Evolutionary conservation across 2,329 filamentous ascomycete genomes (phyloP).

Genomic region (Acrocalymma vagum): DNA sequence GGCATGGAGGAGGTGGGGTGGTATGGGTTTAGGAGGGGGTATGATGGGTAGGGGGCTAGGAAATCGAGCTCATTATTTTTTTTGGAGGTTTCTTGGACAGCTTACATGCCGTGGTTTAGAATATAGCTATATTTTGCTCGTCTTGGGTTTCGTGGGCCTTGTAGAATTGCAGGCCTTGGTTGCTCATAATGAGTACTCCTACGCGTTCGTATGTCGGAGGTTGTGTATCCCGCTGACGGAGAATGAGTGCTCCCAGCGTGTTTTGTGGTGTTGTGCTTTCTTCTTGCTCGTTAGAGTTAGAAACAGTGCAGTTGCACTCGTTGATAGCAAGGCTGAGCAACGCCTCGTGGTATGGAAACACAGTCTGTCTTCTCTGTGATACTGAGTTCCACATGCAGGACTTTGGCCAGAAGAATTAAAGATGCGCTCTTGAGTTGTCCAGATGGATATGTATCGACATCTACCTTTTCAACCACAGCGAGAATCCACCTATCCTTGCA

Average conservation of each 20-base stretch:
- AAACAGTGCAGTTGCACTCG: not conserved
- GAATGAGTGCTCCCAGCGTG: slow-evolving; percentile 1
- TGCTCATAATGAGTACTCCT: not conserved
- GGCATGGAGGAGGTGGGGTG: slow-evolving; percentile 23
- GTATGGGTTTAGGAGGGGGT: slow-evolving; percentile 25
- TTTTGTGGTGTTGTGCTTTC: not conserved
- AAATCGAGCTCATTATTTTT: not conserved
- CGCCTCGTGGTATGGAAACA: not conserved
- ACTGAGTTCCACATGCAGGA: not conserved
- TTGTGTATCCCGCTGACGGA: not conserved
- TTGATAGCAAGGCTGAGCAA: not conserved
- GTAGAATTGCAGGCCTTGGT: not conserved
- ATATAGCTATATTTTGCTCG: slow-evolving; percentile 3
- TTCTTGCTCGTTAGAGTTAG: not conserved
- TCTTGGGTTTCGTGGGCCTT: not conserved
- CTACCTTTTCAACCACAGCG: not conserved
- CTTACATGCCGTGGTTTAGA: not conserved
- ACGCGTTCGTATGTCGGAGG: not conserved
- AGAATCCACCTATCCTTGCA: not conserved
- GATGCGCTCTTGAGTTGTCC: not conserved
- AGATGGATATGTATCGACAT: not conserved
- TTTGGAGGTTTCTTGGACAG: too few species aligned
- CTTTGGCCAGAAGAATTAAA: not conserved
- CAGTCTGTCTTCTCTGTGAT: not conserved
- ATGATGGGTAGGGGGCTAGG: slow-evolving; percentile 19